Percentiles rank a stretch among this genome's conserved stretches.
phyloP scores from a whole-genome alignment of 75 land plant genomes.

The Picea glauca region DNA sequence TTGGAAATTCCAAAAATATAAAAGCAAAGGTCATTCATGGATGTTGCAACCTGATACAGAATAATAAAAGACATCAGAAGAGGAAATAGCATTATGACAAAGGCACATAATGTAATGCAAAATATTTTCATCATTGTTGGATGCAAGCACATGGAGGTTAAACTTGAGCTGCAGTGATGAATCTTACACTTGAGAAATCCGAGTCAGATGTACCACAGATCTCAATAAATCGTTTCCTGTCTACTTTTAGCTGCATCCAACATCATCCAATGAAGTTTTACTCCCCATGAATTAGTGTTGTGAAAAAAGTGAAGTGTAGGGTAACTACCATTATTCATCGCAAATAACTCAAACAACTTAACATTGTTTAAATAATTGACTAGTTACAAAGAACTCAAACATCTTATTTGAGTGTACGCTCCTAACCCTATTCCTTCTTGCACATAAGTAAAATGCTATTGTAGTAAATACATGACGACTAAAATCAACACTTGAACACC shows the following conservation, averaged over 20 bases:
- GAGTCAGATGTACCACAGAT: slow-evolving; percentile 88
- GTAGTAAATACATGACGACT: slow-evolving; percentile 87
- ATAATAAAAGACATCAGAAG: not conserved
- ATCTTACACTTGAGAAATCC: slow-evolving; percentile 79
- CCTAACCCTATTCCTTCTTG: slow-evolving; percentile 85
- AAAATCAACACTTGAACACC: slow-evolving; percentile 75
- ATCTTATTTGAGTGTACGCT: not conserved
- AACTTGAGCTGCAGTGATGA: not conserved
- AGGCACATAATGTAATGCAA: too few species aligned
- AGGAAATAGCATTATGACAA: not conserved
- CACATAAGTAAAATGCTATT: slow-evolving; percentile 88
- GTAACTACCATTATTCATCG: not conserved
- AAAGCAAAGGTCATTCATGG: slow-evolving; percentile 86
- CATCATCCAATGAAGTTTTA: not conserved
- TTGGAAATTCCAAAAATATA: slow-evolving; percentile 77
- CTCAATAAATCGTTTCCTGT: slow-evolving; percentile 79
- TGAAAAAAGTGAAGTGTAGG: not conserved
- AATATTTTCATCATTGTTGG: not conserved
- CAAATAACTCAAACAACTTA: not conserved
- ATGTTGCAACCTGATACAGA: slow-evolving; percentile 55
- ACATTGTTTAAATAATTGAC: not conserved
- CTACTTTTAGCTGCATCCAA: slow-evolving; percentile 78
- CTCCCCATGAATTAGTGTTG: not conserved
- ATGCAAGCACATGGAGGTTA: too few species aligned
- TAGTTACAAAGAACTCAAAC: not conserved